phyloP scores from a whole-genome alignment of 176 grass and related monocot genomes.

The Leersia perrieri region DNA sequence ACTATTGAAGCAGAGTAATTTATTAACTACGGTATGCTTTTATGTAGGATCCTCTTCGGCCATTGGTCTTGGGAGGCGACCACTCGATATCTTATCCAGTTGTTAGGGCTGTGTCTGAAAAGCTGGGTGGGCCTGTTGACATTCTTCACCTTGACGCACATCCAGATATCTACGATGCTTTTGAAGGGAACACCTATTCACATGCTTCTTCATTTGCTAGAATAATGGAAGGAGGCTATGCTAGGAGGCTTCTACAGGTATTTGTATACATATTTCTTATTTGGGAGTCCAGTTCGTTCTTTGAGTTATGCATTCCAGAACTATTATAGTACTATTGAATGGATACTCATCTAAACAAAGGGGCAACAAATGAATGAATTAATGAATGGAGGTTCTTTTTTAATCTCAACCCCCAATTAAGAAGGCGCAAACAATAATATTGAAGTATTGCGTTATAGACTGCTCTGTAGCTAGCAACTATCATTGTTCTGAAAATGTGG shows the following conservation, averaged over 20 bases:
- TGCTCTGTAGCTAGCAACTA: not conserved
- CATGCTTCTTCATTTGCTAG: conserved; percentile 97
- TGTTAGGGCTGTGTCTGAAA: conserved; percentile 92
- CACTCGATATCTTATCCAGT: conserved; percentile 98
- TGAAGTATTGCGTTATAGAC: not conserved
- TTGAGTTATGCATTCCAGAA: not conserved
- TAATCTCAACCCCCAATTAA: not conserved
- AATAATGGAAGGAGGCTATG: conserved; percentile 99
- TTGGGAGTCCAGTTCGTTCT: not conserved
- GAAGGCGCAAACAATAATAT: not conserved
- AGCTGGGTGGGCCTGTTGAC: conserved; percentile 89
- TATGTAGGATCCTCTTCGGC: conserved; percentile 79
- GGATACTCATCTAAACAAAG: not conserved
- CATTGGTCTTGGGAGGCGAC: conserved; percentile 88
- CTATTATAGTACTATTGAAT: not conserved
- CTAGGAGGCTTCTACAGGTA: conserved; percentile 89
- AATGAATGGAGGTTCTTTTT: not conserved
- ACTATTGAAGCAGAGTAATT: not conserved
- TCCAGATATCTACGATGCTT: conserved; percentile 95
- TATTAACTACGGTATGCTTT: not conserved
- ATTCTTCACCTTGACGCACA: conserved; percentile 97
- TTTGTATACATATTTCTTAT: not conserved
- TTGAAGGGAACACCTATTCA: conserved; percentile 91
- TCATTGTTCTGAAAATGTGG: not conserved
- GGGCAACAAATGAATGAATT: not conserved